phyloP scores from a whole-genome alignment of 2,329 filamentous ascomycete genomes.

The Colletotrichum eleusines region DNA sequence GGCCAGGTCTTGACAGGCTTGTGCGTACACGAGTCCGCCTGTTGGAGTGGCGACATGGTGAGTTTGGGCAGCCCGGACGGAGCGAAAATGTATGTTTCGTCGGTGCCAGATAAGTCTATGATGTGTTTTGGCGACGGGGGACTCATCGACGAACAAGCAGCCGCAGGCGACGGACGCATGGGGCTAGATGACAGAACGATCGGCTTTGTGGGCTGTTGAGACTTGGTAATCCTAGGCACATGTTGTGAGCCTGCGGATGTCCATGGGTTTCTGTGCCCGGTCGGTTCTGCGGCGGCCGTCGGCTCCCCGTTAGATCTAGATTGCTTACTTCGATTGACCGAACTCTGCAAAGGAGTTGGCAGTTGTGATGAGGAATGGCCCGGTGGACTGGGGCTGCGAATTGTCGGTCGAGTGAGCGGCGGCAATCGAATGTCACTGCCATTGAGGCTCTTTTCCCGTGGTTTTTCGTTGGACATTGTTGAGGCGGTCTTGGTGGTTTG shows the following conservation, averaged over 20 bases:
- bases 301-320: constrained; percentile 45
- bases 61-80: not conserved
- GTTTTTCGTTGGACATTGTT: constrained; percentile 5
- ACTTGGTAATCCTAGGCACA: constrained; percentile 53
- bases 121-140: constrained; percentile 1
- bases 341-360: constrained; percentile 14
- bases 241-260: constrained; percentile 58
- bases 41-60: not conserved
- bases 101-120: constrained; percentile 24
- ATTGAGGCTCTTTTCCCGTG: not conserved
- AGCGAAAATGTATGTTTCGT: not conserved
- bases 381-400: not conserved
- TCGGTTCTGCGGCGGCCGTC: constrained; percentile 43
- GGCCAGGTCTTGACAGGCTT: not conserved
- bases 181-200: constrained; percentile 62
- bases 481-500: constrained; percentile 53
- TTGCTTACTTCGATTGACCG: constrained; percentile 49
- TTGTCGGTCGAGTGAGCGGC: not conserved
- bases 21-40: not conserved
- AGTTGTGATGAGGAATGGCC: constrained; percentile 6
- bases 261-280: constrained; percentile 50
- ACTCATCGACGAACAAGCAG: constrained; percentile 44
- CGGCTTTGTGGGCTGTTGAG: constrained; percentile 49
- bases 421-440: not conserved
- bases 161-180: constrained; percentile 49